phyloP scores from a whole-genome alignment of 78 protist genomes.

The slime mould (Dictyostelium discoideum) region dicty_2.7 NC_007090.3:2293001-2293500 shows the following conservation, averaged over 20 bases:
- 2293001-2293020: conserved; percentile 45
- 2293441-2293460: conserved; percentile 94
- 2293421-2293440: conserved; percentile 99
- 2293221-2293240: conserved; percentile 43
- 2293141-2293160: conserved; percentile 85
- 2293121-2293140: conserved; percentile 93
- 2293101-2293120: conserved; percentile 5
- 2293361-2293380: conserved; percentile 97
- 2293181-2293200: conserved; percentile 84
- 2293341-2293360: conserved; percentile 92
- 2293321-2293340: conserved; percentile 80
- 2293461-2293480: conserved; percentile 98
- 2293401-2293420: conserved; percentile 89
- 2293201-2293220: conserved; percentile 63
- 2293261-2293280: conserved; percentile 94
- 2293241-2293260: conserved; percentile 87
- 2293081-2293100: conserved; percentile 38
- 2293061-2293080: neutral
- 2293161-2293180: neutral
- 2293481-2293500: conserved; percentile 93
- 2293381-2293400: conserved; percentile 98
- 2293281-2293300: conserved; percentile 97
- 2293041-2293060: too few species aligned
- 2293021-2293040: too few species aligned
- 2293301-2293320: conserved; percentile 92